Evolutionary conservation across 345 rosid species (phyloP).

Genomic region (Brassica juncea): DNA sequence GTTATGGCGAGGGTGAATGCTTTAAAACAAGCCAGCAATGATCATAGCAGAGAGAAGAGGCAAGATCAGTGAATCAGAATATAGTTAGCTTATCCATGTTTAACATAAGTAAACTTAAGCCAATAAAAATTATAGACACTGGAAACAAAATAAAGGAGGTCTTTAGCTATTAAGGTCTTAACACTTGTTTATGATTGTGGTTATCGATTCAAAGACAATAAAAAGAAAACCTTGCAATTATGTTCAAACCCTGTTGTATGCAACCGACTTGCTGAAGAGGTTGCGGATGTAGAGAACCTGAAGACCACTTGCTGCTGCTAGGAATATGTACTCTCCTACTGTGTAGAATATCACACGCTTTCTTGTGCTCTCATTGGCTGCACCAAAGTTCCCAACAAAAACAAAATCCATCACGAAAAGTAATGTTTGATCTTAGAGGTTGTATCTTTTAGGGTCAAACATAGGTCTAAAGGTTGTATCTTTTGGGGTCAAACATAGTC

Average conservation of each 20-base stretch:
- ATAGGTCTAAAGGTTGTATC: too few species aligned
- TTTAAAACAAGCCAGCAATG: neutral
- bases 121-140: constrained; percentile 22
- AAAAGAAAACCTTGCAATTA: constrained; percentile 1
- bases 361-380: too few species aligned
- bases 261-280: constrained; percentile 93
- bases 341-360: too few species aligned
- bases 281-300: constrained; percentile 80
- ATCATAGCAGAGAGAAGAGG: neutral
- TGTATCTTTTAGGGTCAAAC: too few species aligned
- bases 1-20: neutral
- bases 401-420: too few species aligned
- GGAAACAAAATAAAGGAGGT: neutral
- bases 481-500: too few species aligned
- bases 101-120: constrained; percentile 8
- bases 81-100: constrained; percentile 5
- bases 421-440: too few species aligned
- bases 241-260: constrained; percentile 79
- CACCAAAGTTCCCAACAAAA: too few species aligned
- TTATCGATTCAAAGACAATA: neutral
- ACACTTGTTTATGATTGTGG: constrained; percentile 16
- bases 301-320: constrained; percentile 62
- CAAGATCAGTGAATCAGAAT: constrained; percentile 3
- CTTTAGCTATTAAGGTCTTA: constrained; percentile 21
- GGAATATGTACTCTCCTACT: too few species aligned